A percentile compares a stretch with the other conserved stretches of the same genome.
Evolutionary conservation across 2,329 filamentous ascomycete genomes (phyloP).

Genomic region (Scedosporium dehoogii): DNA sequence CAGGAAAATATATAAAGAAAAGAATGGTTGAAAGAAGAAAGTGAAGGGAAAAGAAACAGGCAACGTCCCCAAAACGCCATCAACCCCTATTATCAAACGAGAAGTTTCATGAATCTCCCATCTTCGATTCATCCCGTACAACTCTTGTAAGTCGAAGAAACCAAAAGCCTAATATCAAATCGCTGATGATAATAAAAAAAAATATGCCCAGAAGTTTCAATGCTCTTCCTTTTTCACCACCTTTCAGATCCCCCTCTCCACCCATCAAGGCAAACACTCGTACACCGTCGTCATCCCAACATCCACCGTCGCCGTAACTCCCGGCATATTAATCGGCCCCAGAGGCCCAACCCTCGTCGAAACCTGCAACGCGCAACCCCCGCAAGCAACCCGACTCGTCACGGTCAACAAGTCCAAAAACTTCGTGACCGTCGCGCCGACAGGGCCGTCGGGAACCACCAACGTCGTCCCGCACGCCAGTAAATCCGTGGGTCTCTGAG

Average conservation of each 20-base stretch:
- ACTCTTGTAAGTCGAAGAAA: neutral
- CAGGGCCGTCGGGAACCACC: neutral
- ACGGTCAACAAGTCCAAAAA: constrained; percentile 1
- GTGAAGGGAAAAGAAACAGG: too few relatives aligned
- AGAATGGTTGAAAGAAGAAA: too few relatives aligned
- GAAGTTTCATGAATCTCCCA: neutral
- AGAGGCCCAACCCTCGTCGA: neutral
- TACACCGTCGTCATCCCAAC: constrained; percentile 4
- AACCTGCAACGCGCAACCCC: neutral
- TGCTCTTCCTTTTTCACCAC: neutral
- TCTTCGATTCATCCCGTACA: neutral
- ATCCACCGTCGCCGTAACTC: constrained; percentile 1
- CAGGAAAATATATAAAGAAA: too few relatives aligned
- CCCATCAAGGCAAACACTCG: neutral
- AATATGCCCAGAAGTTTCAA: neutral
- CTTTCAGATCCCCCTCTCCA: neutral
- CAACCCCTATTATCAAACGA: too few relatives aligned
- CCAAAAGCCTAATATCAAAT: neutral
- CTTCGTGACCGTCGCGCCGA: constrained; percentile 6
- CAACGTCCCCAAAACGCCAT: too few relatives aligned
- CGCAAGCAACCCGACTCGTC: constrained; percentile 1
- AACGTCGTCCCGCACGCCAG: neutral
- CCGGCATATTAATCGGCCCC: constrained; percentile 1
- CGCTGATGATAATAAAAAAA: neutral
- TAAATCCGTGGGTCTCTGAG: neutral